A percentile compares a stretch with the other conserved stretches of the same genome.
Evolutionary conservation across 2,329 filamentous ascomycete genomes (phyloP).

Genomic region (Alternaria burnsii): DNA sequence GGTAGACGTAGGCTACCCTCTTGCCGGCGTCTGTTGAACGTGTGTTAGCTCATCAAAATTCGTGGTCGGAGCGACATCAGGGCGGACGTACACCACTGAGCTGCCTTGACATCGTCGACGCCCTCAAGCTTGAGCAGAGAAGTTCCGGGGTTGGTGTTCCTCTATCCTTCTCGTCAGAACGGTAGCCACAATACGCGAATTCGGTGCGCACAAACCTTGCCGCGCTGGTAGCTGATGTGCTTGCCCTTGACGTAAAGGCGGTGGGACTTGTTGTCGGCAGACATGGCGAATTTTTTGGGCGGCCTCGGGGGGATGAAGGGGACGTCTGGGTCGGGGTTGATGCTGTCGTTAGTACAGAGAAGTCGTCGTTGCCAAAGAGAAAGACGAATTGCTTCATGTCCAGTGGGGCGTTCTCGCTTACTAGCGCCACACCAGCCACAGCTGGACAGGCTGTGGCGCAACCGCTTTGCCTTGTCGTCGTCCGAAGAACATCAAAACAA

Average conservation of each 20-base stretch:
- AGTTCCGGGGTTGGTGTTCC: constrained; percentile 87
- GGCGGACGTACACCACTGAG: constrained; percentile 70
- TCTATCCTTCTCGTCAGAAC: constrained; percentile 65
- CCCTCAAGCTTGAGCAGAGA: constrained; percentile 98
- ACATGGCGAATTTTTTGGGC: constrained; percentile 48
- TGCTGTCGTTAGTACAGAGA: constrained; percentile 44
- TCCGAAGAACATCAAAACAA: not conserved
- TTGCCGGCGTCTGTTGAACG: constrained; percentile 1
- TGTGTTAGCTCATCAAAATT: constrained; percentile 50
- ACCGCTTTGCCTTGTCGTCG: not conserved
- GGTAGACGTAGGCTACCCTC: constrained; percentile 75
- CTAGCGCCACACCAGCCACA: constrained; percentile 10
- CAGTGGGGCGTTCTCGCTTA: constrained; percentile 10
- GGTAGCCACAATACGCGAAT: constrained; percentile 13
- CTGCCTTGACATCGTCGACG: constrained; percentile 87
- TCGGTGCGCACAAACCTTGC: constrained; percentile 46
- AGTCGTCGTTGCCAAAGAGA: constrained; percentile 10
- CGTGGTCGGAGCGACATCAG: not conserved
- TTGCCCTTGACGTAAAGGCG: constrained; percentile 71
- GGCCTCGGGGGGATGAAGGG: constrained; percentile 33
- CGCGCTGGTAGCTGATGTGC: constrained; percentile 90
- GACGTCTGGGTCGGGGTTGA: constrained; percentile 39
- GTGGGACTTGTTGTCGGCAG: constrained; percentile 48
- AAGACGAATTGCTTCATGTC: constrained; percentile 5
- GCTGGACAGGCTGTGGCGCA: not conserved